Evolutionary conservation across 2,329 filamentous ascomycete species (phyloP).

Genomic region (Penicillium corylophilum): DNA sequence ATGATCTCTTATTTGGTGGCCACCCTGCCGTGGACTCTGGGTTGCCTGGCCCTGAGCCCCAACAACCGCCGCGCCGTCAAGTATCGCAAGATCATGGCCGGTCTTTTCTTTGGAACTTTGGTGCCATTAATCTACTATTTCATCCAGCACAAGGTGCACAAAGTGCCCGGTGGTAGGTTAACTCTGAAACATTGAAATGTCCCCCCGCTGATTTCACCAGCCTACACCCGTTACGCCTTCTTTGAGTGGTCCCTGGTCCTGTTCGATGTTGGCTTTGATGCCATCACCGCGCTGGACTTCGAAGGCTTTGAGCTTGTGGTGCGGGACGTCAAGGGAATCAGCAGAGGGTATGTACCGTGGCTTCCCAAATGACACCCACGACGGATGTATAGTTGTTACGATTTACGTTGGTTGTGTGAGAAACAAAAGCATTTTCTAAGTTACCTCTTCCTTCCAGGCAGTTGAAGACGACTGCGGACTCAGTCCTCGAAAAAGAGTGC

Average conservation of each 20-base stretch:
- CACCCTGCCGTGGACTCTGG: slow-evolving; percentile 91
- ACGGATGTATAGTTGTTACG: slow-evolving; percentile 53
- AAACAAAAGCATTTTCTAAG: slow-evolving; percentile 36
- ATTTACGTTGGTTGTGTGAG: slow-evolving; percentile 37
- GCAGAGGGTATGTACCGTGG: slow-evolving; percentile 97
- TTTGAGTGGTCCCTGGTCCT: slow-evolving; percentile 96
- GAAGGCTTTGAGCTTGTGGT: slow-evolving; percentile 81
- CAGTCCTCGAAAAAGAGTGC: slow-evolving; percentile 71
- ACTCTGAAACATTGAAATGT: neutral
- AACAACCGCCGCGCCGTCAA: slow-evolving; percentile 78
- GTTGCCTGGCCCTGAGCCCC: slow-evolving; percentile 84
- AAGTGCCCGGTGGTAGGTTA: slow-evolving; percentile 78
- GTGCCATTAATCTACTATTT: slow-evolving; percentile 94
- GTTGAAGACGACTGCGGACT: slow-evolving; percentile 48
- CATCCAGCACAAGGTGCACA: slow-evolving; percentile 97
- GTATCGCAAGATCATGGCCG: slow-evolving; percentile 82
- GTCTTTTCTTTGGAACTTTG: slow-evolving; percentile 84
- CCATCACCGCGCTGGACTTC: slow-evolving; percentile 91
- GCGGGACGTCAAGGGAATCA: slow-evolving; percentile 82
- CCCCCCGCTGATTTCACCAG: slow-evolving; percentile 47
- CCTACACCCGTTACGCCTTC: slow-evolving; percentile 95
- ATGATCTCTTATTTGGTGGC: slow-evolving; percentile 98
- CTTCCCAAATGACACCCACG: slow-evolving; percentile 74
- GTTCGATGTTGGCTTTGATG: slow-evolving; percentile 94
- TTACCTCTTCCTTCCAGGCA: slow-evolving; percentile 44